Conservation (phyloP, 306 rosid species). For the Senna tora region DNA sequence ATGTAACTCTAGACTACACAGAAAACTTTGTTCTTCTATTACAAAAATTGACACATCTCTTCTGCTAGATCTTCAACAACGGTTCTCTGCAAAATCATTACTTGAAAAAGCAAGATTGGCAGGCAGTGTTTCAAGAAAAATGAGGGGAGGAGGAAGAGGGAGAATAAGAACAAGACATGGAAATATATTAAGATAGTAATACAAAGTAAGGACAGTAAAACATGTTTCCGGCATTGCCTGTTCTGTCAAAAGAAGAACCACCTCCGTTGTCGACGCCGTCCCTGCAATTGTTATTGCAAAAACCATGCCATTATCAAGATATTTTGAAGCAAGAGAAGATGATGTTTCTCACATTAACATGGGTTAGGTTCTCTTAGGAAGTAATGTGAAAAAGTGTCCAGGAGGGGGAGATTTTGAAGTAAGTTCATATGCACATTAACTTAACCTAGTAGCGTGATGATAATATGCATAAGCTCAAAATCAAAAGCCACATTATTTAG, state of each 20-base stretch:
- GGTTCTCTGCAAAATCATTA: constrained; percentile 26
- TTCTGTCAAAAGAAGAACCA: constrained; percentile 71
- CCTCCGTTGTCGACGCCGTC: constrained; percentile 49
- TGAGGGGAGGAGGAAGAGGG: neutral
- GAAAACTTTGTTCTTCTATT: neutral
- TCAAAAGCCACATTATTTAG: neutral
- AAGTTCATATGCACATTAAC: neutral
- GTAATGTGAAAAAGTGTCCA: no score
- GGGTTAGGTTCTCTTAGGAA: no score
- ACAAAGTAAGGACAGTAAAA: constrained; percentile 28
- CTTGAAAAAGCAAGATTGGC: neutral
- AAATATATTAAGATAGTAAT: neutral
- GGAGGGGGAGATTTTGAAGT: neutral
- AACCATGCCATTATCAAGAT: neutral
- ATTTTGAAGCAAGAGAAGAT: neutral
- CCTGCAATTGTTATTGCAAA: constrained; percentile 49
- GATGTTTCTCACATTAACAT: neutral
- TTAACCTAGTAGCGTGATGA: no score
- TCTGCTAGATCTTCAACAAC: constrained; percentile 17
- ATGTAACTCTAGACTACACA: constrained; percentile 19
- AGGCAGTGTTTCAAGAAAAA: constrained; percentile 1
- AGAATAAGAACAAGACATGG: neutral
- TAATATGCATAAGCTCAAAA: no score
- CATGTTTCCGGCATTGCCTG: constrained; percentile 4
- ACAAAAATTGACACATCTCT: neutral